Evolutionary conservation across 2,329 filamentous ascomycete genomes (phyloP).

Genomic region (Fusarium denticulatum): DNA sequence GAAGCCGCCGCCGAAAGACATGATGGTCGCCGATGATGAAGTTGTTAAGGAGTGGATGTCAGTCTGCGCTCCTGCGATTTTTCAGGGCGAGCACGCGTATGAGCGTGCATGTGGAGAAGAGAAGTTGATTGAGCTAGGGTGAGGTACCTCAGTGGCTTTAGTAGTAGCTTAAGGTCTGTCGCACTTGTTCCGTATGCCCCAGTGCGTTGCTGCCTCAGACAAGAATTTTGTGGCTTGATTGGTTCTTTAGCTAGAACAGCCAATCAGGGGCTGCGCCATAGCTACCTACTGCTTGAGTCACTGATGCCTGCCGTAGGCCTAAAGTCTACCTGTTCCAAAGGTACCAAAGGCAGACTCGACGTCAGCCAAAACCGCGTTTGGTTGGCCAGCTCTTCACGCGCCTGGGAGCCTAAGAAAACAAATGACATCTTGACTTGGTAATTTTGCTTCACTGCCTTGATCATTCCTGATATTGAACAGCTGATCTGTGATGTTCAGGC

Average conservation of each 20-base stretch:
- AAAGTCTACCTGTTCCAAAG: conserved; percentile 37
- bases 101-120: conserved; percentile 1
- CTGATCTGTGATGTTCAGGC: neutral
- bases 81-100: conserved; percentile 1
- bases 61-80: conserved; percentile 11
- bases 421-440: neutral
- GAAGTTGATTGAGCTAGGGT: conserved; percentile 32
- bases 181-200: conserved; percentile 25
- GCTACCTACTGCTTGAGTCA: conserved; percentile 42
- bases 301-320: conserved; percentile 45
- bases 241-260: conserved; percentile 40
- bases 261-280: conserved; percentile 41
- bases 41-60: conserved; percentile 22
- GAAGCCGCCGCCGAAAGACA: conserved; percentile 64
- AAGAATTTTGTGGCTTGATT: conserved; percentile 46
- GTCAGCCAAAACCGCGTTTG: conserved; percentile 26
- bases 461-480: neutral
- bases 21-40: conserved; percentile 47
- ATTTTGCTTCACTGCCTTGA: neutral
- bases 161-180: conserved; percentile 26
- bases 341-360: conserved; percentile 44
- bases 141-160: conserved; percentile 32
- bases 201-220: conserved; percentile 50
- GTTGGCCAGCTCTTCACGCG: conserved; percentile 14
- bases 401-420: neutral